These are phyloP conservation scores for Nakaseomyces nivariensis DNA, from an alignment of 1,139 yeast genomes.

Conservation along the genomic window DNA sequence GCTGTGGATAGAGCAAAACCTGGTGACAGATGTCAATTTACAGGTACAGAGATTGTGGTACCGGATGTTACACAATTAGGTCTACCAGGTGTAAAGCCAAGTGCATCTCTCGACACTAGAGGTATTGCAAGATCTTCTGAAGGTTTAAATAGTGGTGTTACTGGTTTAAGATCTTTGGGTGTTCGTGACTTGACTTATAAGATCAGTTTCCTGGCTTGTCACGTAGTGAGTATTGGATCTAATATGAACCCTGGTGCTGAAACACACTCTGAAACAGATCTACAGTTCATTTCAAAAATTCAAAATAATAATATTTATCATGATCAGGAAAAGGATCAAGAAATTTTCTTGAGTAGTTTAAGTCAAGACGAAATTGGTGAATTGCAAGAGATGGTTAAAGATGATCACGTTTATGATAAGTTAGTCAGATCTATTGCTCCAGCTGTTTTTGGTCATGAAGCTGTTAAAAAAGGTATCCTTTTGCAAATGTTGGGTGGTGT, in stretches of 20 bases:
- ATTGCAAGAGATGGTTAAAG: conserved; percentile 83
- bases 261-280: conserved; percentile 22
- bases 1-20: conserved; percentile 95
- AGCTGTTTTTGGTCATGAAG: conserved; percentile 93
- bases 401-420: conserved; percentile 75
- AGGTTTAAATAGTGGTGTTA: conserved; percentile 73
- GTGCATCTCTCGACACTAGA: conserved; percentile 61
- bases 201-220: conserved; percentile 85
- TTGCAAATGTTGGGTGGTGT: conserved; percentile 92
- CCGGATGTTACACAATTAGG: conserved; percentile 95
- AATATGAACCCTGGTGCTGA: conserved; percentile 12
- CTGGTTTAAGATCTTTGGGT: conserved; percentile 79
- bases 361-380: conserved; percentile 79
- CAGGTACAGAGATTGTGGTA: conserved; percentile 91
- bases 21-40: conserved; percentile 90
- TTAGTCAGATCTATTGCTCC: conserved; percentile 90
- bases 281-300: conserved; percentile 16
- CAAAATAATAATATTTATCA: conserved; percentile 20
- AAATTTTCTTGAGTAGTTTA: conserved; percentile 65
- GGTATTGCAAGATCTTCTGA: conserved; percentile 52
- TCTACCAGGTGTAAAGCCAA: conserved; percentile 92
- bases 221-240: conserved; percentile 42
- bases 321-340: conserved; percentile 54
- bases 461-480: conserved; percentile 83
- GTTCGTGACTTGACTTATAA: conserved; percentile 91